These are phyloP conservation scores for Zygoascus flipseniorum DNA, from an alignment of 805 yeast species.

Conservation along the genomic window DNA sequence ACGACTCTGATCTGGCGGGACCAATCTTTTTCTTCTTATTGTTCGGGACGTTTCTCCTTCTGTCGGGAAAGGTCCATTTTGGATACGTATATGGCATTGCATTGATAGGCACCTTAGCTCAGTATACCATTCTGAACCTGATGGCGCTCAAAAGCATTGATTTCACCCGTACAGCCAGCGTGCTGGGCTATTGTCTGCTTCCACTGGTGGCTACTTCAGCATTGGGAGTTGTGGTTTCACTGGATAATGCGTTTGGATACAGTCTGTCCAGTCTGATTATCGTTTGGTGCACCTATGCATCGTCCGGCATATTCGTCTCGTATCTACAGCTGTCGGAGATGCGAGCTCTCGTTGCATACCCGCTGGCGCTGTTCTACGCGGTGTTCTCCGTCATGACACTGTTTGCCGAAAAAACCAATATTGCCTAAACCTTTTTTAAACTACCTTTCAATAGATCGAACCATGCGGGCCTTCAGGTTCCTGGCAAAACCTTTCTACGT, in stretches of 20 bases:
- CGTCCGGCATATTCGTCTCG: constrained; percentile 86
- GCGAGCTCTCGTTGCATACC: constrained; percentile 87
- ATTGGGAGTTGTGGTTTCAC: constrained; percentile 52
- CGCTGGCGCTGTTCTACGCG: constrained; percentile 81
- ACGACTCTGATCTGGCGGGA: constrained; percentile 91
- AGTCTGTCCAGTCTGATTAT: constrained; percentile 57
- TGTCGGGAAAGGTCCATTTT: constrained; percentile 89
- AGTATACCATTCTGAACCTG: constrained; percentile 75
- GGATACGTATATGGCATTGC: constrained; percentile 97
- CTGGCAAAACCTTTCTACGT: constrained; percentile 33
- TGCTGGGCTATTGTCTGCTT: constrained; percentile 85
- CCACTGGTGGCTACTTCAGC: constrained; percentile 79
- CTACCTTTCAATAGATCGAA: too few relatives aligned
- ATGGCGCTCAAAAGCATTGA: constrained; percentile 55
- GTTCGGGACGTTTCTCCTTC: constrained; percentile 72
- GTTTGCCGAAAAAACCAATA: constrained; percentile 42
- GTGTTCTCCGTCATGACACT: constrained; percentile 95
- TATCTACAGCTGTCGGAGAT: constrained; percentile 77
- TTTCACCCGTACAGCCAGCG: constrained; percentile 70
- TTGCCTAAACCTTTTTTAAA: neutral
- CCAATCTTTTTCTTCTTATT: constrained; percentile 82
- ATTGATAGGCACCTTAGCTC: constrained; percentile 74
- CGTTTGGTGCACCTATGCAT: constrained; percentile 85
- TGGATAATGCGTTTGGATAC: constrained; percentile 74
- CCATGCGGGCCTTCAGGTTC: neutral